phyloP scores from a whole-genome alignment of 2,329 filamentous ascomycete species.

The Cladosporium sp. region DNA sequence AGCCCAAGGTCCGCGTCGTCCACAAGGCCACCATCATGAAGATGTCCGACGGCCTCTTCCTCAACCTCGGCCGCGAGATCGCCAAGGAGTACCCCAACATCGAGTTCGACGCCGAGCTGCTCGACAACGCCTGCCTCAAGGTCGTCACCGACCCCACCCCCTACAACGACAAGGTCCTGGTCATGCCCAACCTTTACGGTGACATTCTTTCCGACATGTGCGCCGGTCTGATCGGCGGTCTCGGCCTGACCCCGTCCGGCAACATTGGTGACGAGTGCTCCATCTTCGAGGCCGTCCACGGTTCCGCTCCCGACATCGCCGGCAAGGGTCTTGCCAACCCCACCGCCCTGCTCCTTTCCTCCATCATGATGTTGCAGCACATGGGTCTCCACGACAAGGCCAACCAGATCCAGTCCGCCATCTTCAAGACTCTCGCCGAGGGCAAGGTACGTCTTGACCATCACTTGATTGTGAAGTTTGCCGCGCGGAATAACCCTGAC shows the following conservation, averaged over 20 bases:
- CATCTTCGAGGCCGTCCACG: slow-evolving; percentile 99
- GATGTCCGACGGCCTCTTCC: slow-evolving; percentile 98
- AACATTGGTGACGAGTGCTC: slow-evolving; percentile 99
- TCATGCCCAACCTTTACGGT: slow-evolving; percentile 97
- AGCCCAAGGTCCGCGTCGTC: slow-evolving; percentile 94
- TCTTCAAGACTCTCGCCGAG: slow-evolving; percentile 91
- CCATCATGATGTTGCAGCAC: slow-evolving; percentile 99
- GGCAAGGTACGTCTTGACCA: slow-evolving; percentile 71
- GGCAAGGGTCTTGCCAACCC: slow-evolving; percentile 97
- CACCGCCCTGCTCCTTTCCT: slow-evolving; percentile 88
- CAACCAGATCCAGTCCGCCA: slow-evolving; percentile 83
- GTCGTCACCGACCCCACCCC: slow-evolving; percentile 94
- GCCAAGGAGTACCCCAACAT: slow-evolving; percentile 94
- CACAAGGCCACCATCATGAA: slow-evolving; percentile 99
- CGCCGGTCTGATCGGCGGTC: slow-evolving; percentile 94
- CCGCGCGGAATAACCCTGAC: too few species aligned
- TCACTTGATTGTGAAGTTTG: background rate
- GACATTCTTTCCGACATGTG: slow-evolving; percentile 99
- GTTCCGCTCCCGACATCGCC: slow-evolving; percentile 92
- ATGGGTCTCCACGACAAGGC: slow-evolving; percentile 89
- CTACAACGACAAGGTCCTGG: slow-evolving; percentile 99
- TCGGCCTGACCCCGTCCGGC: slow-evolving; percentile 93
- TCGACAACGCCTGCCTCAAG: slow-evolving; percentile 99
- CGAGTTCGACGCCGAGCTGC: slow-evolving; percentile 94
- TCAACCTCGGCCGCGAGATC: slow-evolving; percentile 78